phyloP scores from a whole-genome alignment of 2,329 filamentous ascomycete genomes.

The Periconia sp. region DNA sequence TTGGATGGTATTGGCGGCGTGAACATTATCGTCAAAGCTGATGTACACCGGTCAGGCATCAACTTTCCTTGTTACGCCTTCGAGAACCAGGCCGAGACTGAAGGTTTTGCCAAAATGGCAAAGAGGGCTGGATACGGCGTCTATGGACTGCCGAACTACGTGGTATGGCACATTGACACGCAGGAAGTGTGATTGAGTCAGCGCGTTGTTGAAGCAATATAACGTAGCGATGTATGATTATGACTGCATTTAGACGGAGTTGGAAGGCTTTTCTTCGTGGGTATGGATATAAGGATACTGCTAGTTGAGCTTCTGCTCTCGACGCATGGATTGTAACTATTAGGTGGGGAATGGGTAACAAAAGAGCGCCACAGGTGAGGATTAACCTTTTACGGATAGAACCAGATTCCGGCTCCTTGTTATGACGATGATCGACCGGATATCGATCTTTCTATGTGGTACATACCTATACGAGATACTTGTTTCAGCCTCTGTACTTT shows the following conservation, averaged over 20 bases:
- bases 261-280: not conserved
- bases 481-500: too few relatives aligned
- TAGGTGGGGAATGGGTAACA: not conserved
- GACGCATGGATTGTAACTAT: too few relatives aligned
- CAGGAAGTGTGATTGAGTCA: slow-evolving; percentile 71
- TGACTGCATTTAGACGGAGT: not conserved
- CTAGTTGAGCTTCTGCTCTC: too few relatives aligned
- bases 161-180: slow-evolving; percentile 98
- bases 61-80: slow-evolving; percentile 97
- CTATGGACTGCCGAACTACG: slow-evolving; percentile 90
- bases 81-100: slow-evolving; percentile 98
- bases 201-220: not conserved
- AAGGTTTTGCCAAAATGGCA: slow-evolving; percentile 98
- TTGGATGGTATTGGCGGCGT: slow-evolving; percentile 97
- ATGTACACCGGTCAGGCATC: slow-evolving; percentile 94
- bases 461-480: too few relatives aligned
- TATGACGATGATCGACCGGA: not conserved
- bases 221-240: not conserved
- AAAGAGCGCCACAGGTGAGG: not conserved
- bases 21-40: slow-evolving; percentile 95
- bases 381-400: not conserved
- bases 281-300: not conserved
- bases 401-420: not conserved
- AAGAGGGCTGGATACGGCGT: slow-evolving; percentile 94
- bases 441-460: too few relatives aligned